phyloP scores from a whole-genome alignment of 2,329 filamentous ascomycete genomes.

The Ceratocystiopsis sp. region DNA sequence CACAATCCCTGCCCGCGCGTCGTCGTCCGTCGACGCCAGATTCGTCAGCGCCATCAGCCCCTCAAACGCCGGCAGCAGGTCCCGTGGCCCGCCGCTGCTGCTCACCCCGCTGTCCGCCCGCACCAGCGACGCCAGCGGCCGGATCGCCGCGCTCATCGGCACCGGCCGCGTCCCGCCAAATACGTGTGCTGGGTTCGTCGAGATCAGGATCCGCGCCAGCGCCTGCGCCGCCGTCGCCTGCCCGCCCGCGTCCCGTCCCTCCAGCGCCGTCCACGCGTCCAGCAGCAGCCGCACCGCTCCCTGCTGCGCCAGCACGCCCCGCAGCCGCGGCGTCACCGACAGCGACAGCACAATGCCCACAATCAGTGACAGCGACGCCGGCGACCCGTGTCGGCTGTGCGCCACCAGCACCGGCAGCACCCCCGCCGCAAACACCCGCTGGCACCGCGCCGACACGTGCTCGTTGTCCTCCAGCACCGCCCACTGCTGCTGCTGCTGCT shows the following conservation, averaged over 20 bases:
- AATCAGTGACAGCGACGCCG: slow-evolving; percentile 53
- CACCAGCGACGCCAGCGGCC: slow-evolving; percentile 63
- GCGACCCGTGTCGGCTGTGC: slow-evolving; percentile 55
- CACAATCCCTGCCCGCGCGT: slow-evolving; percentile 51
- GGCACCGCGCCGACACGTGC: slow-evolving; percentile 60
- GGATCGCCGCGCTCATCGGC: slow-evolving; percentile 62
- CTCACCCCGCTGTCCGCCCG: slow-evolving; percentile 34
- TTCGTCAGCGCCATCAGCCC: slow-evolving; percentile 85
- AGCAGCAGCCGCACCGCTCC: slow-evolving; percentile 80
- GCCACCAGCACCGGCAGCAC: slow-evolving; percentile 61
- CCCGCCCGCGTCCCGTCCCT: background rate
- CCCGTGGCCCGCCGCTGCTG: slow-evolving; percentile 25
- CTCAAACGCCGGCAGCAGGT: slow-evolving; percentile 82
- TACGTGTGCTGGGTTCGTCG: slow-evolving; percentile 66
- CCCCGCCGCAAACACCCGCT: slow-evolving; percentile 60
- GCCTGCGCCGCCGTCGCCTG: slow-evolving; percentile 57
- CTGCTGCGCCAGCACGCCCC: slow-evolving; percentile 75
- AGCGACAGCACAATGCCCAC: slow-evolving; percentile 64
- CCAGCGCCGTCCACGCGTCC: slow-evolving; percentile 45
- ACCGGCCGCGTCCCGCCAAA: slow-evolving; percentile 64
- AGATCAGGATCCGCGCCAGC: slow-evolving; percentile 71
- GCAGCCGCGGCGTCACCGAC: slow-evolving; percentile 53
- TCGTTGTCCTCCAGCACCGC: slow-evolving; percentile 54
- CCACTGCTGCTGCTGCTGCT: slow-evolving; percentile 27
- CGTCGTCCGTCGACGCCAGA: slow-evolving; percentile 62